Base-by-base conservation (phyloP, 345 rosid genomes). In the Noccaea bulbosa region DNA sequence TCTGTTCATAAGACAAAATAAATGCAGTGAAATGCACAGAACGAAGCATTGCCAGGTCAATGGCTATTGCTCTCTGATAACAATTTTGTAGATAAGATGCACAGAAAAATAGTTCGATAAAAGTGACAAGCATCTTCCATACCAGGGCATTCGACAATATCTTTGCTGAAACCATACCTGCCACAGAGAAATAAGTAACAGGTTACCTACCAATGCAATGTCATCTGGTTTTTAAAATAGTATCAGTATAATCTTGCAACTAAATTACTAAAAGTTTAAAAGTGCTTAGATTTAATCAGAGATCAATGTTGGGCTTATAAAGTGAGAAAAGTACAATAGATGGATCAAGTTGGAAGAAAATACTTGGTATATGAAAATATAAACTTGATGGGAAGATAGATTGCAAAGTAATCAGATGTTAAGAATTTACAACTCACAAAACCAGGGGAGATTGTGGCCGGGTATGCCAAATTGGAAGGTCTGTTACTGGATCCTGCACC, bases 151-250 rank as follows among this genome's bases (percentile, higher is more conserved):
- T 93, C 98, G 45, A 93, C 98, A 61, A 93, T 67, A 63, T 90
- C 90, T 81, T 84, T 84, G 91, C 93, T 93, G 72, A 93, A 93
- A 8, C 98, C 96, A 77, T 90, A 93, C 86, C 97, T 93, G 88
- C 70, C 65, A 66, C 22, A 77, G 79, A 20, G 73, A 70, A 43
- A 44, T 35, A 61, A 5, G 64, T 69, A 38, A 51, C 24, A 44
- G 11, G 52, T 62, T 66, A 69, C 3, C 33, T 0, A 38, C 60
- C 54, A 11, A 41, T 24, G 40, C 48, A 11, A 41, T 33, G 41
- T 51, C 22, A 43, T 67, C 8, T 22, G 16, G 22, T 22, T 47
- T 5, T 20, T 2, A 3, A 35, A 14, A 6, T 54, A 11, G 15
- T 32, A 58, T 9, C 74, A 30, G 44, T 49, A 34, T 7, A 54